Conservation (phyloP, 768 basidiomycete genomes). For the Scleroderma bovista region DNA sequence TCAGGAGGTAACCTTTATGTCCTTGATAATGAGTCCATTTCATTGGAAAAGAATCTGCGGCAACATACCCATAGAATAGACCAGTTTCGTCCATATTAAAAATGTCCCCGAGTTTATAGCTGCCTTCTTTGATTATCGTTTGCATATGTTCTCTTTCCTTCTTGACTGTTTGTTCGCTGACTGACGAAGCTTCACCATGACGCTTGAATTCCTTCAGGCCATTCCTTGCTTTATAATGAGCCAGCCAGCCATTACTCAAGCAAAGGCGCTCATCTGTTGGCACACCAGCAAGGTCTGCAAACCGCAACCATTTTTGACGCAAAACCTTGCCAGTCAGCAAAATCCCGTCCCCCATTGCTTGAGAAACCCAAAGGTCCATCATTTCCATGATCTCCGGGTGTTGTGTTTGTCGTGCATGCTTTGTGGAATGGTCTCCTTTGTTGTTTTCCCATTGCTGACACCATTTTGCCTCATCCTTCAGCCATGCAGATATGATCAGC, state of each 20-base stretch:
- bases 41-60: not conserved
- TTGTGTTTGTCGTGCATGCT: constrained; percentile 17
- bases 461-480: constrained; percentile 23
- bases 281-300: constrained; percentile 29
- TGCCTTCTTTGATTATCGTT: not conserved
- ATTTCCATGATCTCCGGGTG: constrained; percentile 32
- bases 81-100: not conserved
- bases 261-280: constrained; percentile 23
- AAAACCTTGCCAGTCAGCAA: constrained; percentile 18
- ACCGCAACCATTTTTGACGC: constrained; percentile 28
- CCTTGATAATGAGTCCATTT: not conserved
- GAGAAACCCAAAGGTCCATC: constrained; percentile 33
- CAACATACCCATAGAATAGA: not conserved
- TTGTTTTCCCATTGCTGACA: not conserved
- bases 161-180: not conserved
- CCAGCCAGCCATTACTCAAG: constrained; percentile 28
- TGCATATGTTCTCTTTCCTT: not conserved
- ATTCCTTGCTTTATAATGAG: not conserved
- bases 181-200: not conserved
- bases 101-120: not conserved
- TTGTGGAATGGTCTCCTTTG: not conserved
- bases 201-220: not conserved
- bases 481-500: constrained; percentile 28
- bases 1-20: not conserved
- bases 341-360: constrained; percentile 16